Evolutionary conservation across 2,329 filamentous ascomycete genomes (phyloP).

Genomic region (Fusarium devonianum): DNA sequence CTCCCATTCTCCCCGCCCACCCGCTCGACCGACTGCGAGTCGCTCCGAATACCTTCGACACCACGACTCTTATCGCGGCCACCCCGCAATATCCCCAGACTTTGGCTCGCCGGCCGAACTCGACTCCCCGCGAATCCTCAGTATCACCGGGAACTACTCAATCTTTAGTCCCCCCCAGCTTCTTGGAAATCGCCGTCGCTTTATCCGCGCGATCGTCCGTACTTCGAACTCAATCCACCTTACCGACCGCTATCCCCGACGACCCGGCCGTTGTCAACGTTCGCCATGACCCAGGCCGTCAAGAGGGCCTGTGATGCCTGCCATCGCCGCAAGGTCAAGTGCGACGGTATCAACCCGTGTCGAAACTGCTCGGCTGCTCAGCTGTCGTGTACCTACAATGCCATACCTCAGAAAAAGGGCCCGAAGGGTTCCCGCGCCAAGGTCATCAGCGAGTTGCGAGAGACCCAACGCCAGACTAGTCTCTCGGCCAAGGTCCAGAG

Average conservation of each 20-base stretch:
- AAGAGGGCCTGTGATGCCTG: constrained; percentile 75
- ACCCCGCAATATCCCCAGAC: constrained; percentile 45
- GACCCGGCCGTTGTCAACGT: constrained; percentile 10
- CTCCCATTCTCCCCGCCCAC: constrained; percentile 17
- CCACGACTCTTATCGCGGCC: constrained; percentile 28
- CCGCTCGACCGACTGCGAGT: constrained; percentile 32
- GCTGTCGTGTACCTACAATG: constrained; percentile 76
- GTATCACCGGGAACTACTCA: constrained; percentile 20
- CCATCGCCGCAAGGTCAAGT: constrained; percentile 78
- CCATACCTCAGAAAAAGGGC: constrained; percentile 78
- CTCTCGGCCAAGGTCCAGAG: constrained; percentile 68
- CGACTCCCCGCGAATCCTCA: constrained; percentile 18
- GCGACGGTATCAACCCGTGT: constrained; percentile 74
- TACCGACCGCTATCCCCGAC: constrained; percentile 11
- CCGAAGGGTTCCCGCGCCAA: constrained; percentile 78
- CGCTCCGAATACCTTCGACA: constrained; percentile 35
- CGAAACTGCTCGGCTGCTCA: constrained; percentile 73
- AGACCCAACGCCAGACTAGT: constrained; percentile 71
- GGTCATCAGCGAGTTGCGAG: constrained; percentile 76
- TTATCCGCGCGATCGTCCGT: constrained; percentile 2
- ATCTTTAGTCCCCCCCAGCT: constrained; percentile 5
- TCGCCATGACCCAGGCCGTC: constrained; percentile 56
- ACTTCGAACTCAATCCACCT: constrained; percentile 23
- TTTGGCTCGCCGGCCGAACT: constrained; percentile 31
- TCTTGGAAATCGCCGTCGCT: constrained; percentile 10